These are phyloP conservation scores for Gyromitra esculenta DNA, from an alignment of 2,329 filamentous ascomycete genomes.

Conservation along the genomic window DNA sequence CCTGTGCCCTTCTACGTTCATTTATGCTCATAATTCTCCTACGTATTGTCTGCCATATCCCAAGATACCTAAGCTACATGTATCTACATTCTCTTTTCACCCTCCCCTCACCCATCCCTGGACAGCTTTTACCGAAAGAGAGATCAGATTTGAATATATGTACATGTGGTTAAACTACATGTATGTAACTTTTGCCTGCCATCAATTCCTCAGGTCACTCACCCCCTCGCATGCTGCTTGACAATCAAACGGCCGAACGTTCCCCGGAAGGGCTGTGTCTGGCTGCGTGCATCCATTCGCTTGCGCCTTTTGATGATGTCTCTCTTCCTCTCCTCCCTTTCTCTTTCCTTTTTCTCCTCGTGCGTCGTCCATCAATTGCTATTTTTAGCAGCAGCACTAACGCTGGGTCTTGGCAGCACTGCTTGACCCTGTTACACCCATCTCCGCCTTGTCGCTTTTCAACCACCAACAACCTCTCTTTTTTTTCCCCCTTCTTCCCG, in stretches of 20 bases:
- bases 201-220: conserved; percentile 17
- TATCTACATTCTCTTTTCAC: neutral
- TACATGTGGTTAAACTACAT: neutral
- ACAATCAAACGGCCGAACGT: conserved; percentile 12
- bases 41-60: neutral
- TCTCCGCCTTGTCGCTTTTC: conserved; percentile 27
- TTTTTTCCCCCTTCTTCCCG: conserved; percentile 23
- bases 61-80: neutral
- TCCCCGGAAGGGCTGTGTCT: conserved; percentile 13
- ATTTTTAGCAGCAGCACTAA: conserved; percentile 40
- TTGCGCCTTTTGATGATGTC: conserved; percentile 27
- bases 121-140: conserved; percentile 23
- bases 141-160: neutral
- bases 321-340: conserved; percentile 29
- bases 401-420: conserved; percentile 22
- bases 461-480: conserved; percentile 34
- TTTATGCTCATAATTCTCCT: neutral
- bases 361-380: conserved; percentile 20
- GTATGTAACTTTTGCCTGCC: neutral
- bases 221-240: conserved; percentile 15
- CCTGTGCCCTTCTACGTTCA: conserved; percentile 5
- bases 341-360: conserved; percentile 14
- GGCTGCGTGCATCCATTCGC: conserved; percentile 36
- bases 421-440: conserved; percentile 36
- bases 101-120: neutral